Base-by-base conservation (phyloP, 257 asterid species). In the Gynochthodes officinalis region DNA sequence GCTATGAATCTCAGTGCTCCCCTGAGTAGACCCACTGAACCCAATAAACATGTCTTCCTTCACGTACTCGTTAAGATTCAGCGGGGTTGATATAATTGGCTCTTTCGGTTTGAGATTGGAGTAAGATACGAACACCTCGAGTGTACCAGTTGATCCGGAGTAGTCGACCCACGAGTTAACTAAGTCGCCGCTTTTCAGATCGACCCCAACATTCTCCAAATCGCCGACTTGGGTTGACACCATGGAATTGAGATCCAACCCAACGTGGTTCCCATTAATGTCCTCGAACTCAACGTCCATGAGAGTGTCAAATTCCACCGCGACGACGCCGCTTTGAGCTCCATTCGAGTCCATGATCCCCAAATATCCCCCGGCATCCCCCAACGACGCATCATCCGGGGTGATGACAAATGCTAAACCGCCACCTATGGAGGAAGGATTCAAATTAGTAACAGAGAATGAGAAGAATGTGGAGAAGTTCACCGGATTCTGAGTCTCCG, bases 371-470 rank as follows among this genome's bases (percentile, higher is more conserved):
- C 97, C 97, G 73, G 87, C 86, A 74, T 86, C 96, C 18, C 97
- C 97, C 33, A 91, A 18, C 23, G 64, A 61, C 53, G 73, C 89
- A 42, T 82, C 96, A 59, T 85, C 90, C 27, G 90, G 89, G 1
- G 96, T 83, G 52, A 91, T 83, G 65, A 91, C 80, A 55, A 91
- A 91, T 1, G 97, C 97, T 25, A 91, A 68, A 1, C 97, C 97
- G 40, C 96, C 97, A 55, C 97, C 97, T 71, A 89, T 87, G 33
- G 97, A 91, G 0, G 90, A 83, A 0, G 96, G 97, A 77, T 91
- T 91, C 82, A 87, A 58, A 66, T 89, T 91, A 19, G 79, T 63
- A 21, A 91, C 76, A 2, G 96, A 89, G 78, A 91, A 91, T 3
- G 97, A 84, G 84, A 91, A 91, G 78, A 89, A 91, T 10, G 97